Evolutionary conservation across 441 rosid genomes (phyloP).

Genomic region (Dalechampia spathulata): DNA sequence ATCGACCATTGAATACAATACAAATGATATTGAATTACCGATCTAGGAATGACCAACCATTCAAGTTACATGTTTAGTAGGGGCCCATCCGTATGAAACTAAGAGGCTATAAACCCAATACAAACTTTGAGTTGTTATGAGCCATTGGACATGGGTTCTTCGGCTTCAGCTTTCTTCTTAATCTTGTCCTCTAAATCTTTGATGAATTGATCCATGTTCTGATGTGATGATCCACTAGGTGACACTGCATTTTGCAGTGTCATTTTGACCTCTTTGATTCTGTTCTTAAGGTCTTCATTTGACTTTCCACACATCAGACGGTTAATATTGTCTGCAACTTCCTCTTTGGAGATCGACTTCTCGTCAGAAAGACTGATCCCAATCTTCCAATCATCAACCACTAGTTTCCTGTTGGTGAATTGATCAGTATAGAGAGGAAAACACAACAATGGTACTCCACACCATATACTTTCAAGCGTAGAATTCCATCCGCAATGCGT

Average conservation of each 20-base stretch:
- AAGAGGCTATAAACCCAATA: too few species aligned
- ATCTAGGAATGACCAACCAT: too few species aligned
- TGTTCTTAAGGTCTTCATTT: constrained; percentile 21
- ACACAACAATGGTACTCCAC: constrained; percentile 45
- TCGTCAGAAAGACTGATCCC: constrained; percentile 42
- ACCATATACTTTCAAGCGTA: constrained; percentile 37
- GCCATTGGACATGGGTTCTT: neutral
- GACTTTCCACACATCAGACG: constrained; percentile 36
- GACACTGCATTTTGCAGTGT: constrained; percentile 33
- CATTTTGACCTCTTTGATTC: constrained; percentile 28
- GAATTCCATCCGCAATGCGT: constrained; percentile 80
- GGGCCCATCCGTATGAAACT: too few species aligned
- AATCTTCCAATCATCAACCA: constrained; percentile 60
- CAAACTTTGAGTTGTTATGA: neutral
- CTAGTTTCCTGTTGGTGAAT: constrained; percentile 55
- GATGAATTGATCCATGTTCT: constrained; percentile 34
- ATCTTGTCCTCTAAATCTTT: constrained; percentile 25
- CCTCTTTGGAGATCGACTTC: constrained; percentile 26
- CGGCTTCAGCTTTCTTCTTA: constrained; percentile 6
- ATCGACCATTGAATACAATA: too few species aligned
- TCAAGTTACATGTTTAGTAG: too few species aligned
- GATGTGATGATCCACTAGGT: constrained; percentile 41
- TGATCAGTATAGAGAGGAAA: constrained; percentile 59
- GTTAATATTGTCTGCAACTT: constrained; percentile 33
- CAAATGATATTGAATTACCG: too few species aligned